Percentiles rank a stretch among this genome's conserved stretches.
phyloP scores from a whole-genome alignment of 345 rosid genomes.

The Populus nigra region DNA sequence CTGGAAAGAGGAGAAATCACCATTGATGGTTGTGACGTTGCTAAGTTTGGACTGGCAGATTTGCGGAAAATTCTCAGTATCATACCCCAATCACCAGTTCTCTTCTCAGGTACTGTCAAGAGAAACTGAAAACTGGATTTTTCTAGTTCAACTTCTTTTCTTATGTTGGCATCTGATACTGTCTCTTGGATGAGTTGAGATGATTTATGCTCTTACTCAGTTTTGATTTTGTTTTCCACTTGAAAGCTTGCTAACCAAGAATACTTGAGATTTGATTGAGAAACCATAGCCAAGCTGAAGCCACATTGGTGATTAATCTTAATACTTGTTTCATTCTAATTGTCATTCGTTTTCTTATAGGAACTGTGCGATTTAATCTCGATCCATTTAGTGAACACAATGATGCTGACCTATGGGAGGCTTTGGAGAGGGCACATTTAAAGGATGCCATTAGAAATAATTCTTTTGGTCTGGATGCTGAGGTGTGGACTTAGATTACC shows the following conservation, averaged over 20 bases:
- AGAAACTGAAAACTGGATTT: not conserved
- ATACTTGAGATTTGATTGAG: not conserved
- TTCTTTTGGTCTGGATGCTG: conserved; percentile 79
- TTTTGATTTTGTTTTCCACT: not conserved
- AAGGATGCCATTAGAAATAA: conserved; percentile 83
- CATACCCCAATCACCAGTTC: conserved; percentile 98
- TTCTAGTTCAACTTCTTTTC: not conserved
- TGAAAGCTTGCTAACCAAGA: not conserved
- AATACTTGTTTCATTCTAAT: not conserved
- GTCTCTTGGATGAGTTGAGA: not conserved
- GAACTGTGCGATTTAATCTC: conserved; percentile 90
- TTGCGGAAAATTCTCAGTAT: conserved; percentile 88
- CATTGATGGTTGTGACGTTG: conserved; percentile 77
- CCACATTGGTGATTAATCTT: not conserved
- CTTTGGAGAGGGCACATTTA: conserved; percentile 94
- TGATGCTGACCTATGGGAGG: conserved; percentile 98
- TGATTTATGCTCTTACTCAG: not conserved
- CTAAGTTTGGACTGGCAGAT: conserved; percentile 81
- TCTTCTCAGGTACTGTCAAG: conserved; percentile 71
- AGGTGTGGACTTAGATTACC: conserved; percentile 43
- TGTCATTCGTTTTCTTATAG: conserved; percentile 31
- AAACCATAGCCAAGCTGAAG: not conserved
- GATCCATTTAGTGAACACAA: conserved; percentile 96
- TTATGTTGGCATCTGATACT: not conserved
- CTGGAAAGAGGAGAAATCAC: conserved; percentile 84